A percentile compares a stretch with the other conserved stretches of the same genome.
Evolutionary conservation across 306 rosid genomes (phyloP).

Genomic region (Casuarina equisetifolia): DNA sequence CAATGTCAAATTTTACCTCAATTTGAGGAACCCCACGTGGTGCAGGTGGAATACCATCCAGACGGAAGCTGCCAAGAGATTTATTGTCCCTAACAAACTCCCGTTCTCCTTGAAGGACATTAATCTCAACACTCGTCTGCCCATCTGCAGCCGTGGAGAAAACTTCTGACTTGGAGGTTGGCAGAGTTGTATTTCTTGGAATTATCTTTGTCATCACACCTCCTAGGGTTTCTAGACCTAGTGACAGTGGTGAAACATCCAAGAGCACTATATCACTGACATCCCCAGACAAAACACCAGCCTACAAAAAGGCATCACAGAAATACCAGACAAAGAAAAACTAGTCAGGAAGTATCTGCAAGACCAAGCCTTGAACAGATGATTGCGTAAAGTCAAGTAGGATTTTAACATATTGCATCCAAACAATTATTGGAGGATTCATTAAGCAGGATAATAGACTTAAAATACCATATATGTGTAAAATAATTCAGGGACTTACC

Average conservation of each 20-base stretch:
- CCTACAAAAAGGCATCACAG: slow-evolving; percentile 40
- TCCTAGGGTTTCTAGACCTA: slow-evolving; percentile 89
- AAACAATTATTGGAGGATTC: background rate
- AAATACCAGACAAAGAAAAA: background rate
- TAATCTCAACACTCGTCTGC: slow-evolving; percentile 93
- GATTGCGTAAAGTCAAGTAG: background rate
- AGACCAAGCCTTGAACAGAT: background rate
- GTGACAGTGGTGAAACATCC: slow-evolving; percentile 80
- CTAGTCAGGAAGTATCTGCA: background rate
- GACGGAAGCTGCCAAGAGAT: slow-evolving; percentile 94
- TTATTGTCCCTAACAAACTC: slow-evolving; percentile 95
- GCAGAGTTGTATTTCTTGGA: slow-evolving; percentile 93
- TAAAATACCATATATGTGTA: background rate
- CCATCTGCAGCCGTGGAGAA: slow-evolving; percentile 98
- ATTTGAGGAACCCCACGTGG: slow-evolving; percentile 97
- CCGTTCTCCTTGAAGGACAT: slow-evolving; percentile 92
- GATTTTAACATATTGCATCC: background rate
- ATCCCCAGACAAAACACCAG: slow-evolving; percentile 92
- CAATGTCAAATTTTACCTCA: slow-evolving; percentile 93
- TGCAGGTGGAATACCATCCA: slow-evolving; percentile 95
- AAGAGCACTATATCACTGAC: slow-evolving; percentile 85
- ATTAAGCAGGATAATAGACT: background rate
- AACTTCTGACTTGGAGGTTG: slow-evolving; percentile 94
- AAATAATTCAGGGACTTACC: slow-evolving; percentile 33
- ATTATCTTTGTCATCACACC: slow-evolving; percentile 97